Base-by-base conservation (phyloP, 2,329 filamentous ascomycete species). In the Neobulgaria alba region DNA sequence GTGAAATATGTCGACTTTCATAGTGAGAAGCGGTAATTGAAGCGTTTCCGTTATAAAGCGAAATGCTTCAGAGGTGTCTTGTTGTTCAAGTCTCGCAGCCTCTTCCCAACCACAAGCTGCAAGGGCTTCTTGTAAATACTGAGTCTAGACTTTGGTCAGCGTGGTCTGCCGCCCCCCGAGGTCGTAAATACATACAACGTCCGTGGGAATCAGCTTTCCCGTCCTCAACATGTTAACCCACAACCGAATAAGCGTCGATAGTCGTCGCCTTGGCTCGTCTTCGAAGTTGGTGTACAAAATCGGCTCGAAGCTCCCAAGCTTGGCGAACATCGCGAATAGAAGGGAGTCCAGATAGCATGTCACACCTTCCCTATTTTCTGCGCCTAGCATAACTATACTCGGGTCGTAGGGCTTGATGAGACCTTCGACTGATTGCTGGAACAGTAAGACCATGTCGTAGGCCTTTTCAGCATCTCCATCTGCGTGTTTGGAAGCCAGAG, bases 31-130 rank as follows among this genome's bases (percentile, higher is more conserved):
- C 5, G 92, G 92, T 12, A 96, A 64, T 53, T 94, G 82, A 15
- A 98, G 72, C 16, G 82, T 87, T 51, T 88, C 89, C 0, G 90
- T 95, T 49, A 98, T 88, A 60, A 95, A 95, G 0, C 82, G 85
- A 59, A 96, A 96, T 1, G 89, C 89, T 63, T 98, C 92, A 0
- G 92, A 95, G 0, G 87, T 86, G 61, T 98, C 92, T 63, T 98
- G 92, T 58, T 96, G 92, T 52, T 80, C 75, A n/a, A 85, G 59
- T 42, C 75, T 64, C 16, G 75, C 73, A 34, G 89, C 89, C 43
- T 93, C 88, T 51, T 74, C 67, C 92, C 92, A 96, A 3, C 90
- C 92, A 59, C 89, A 95, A 39, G 81, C 82, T 14, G 82, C 81
- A 29, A 96, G 63, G 8, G 87, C 72, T 30, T 90, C 77, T 62